Evolutionary conservation across 352 stramenopile genomes (phyloP), one percentile per base, ranked within the genome.

Genomic region (Pythium sp.): DNA sequence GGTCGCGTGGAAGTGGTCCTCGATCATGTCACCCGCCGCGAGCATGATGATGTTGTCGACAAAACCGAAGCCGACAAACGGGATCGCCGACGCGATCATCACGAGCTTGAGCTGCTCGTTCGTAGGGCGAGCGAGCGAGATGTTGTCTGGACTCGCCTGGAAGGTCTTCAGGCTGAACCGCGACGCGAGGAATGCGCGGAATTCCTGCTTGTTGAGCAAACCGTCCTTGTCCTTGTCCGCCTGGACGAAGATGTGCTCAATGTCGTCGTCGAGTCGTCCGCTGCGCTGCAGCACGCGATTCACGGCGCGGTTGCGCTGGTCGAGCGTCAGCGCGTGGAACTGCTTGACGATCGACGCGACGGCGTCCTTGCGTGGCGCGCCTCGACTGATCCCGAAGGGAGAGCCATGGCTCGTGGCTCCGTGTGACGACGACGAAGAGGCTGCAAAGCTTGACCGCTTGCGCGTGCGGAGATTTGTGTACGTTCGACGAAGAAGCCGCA

Each of bases 11-110:
- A 99, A 89, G 56, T 95, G 87, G 43, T 88, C 88, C 75, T 99
- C 96, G 64, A 99, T 98, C 41, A 96, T 92, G 67, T 99, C 96
- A 9, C 97, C 96, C 0, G 92, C 93, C 7, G 86, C 78, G 58
- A 96, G 74, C 77, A 94, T 91, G 65, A 96, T 92, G 70, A 93
- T 79, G 71, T 96, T 95, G 76, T 95, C 87, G 0, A 93, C 82
- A 43, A 96, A 81, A 28, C 87, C 87, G 74, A 96, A 96, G 57
- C 84, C 87, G 14, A 94, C 76, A 70, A 94, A 94, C 18, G 88
- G 87, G 54, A 94, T 91, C 30, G 83, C 84, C 12, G 87, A 90
- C 57, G 79, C 76, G 56, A 96, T 71, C 76, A 91, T 91, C 38
- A 94, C 86, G 55, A 94, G 78, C 54, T 80, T 79, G 32, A 94